Evolutionary conservation across 2,329 filamentous ascomycete genomes (phyloP).

Genomic region (Venturia pyrina): DNA sequence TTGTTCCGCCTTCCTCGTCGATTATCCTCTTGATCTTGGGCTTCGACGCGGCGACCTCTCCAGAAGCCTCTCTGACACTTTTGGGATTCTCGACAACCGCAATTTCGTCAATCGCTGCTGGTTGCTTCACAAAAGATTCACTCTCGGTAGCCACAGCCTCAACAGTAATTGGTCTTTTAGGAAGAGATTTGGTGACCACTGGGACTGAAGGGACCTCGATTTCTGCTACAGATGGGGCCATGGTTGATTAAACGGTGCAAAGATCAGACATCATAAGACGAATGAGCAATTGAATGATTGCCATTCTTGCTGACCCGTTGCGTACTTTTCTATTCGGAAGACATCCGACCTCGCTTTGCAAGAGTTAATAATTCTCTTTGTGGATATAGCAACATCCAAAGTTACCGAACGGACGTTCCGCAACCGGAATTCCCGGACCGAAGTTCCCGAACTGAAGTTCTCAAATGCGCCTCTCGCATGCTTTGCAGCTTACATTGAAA

Average conservation of each 20-base stretch:
- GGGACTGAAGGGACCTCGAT: not conserved
- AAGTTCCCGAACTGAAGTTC: no score
- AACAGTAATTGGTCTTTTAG: not conserved
- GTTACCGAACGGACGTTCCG: no score
- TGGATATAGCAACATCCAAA: not conserved
- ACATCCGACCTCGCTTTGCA: not conserved
- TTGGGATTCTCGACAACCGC: not conserved
- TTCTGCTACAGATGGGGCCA: not conserved
- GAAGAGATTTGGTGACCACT: not conserved
- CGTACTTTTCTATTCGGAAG: not conserved
- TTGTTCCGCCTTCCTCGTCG: slow-evolving; percentile 9
- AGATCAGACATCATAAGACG: not conserved
- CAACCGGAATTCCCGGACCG: no score
- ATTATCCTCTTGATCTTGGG: slow-evolving; percentile 4
- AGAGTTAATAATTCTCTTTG: not conserved
- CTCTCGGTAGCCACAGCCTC: not conserved
- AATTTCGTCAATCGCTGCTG: not conserved
- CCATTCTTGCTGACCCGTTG: not conserved
- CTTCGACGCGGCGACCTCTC: not conserved
- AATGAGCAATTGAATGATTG: not conserved
- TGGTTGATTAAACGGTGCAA: not conserved
- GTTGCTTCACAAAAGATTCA: not conserved
- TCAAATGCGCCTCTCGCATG: no score
- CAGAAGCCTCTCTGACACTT: not conserved
- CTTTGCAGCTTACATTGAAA: not conserved